Evolutionary conservation across 2,329 filamentous ascomycete species (phyloP).

Genomic region (Hyphodiscus sp.): DNA sequence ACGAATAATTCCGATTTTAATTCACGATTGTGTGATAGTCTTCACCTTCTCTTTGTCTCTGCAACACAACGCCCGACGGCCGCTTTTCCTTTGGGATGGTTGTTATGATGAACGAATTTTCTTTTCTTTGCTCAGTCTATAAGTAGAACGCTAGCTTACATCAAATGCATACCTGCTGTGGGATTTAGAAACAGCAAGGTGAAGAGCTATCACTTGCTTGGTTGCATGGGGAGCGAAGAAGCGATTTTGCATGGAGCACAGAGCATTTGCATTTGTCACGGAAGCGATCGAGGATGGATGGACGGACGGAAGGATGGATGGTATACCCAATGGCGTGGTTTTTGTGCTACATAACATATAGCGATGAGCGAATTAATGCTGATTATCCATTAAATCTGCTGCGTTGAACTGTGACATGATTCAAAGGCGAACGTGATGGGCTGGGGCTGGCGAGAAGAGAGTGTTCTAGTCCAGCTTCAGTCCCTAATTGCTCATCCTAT

Average conservation of each 20-base stretch:
- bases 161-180: background rate
- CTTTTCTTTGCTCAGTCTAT: background rate
- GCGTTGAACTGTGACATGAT: too few species aligned
- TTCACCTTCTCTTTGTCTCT: background rate
- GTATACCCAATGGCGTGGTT: conserved; percentile 9
- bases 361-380: too few species aligned
- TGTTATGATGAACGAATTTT: background rate
- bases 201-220: background rate
- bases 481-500: too few species aligned
- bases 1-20: background rate
- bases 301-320: conserved; percentile 8
- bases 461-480: too few species aligned
- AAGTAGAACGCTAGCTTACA: too few species aligned
- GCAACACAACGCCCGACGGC: background rate
- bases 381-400: too few species aligned
- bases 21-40: background rate
- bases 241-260: conserved; percentile 10
- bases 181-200: background rate
- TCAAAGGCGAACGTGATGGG: too few species aligned
- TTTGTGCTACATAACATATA: too few species aligned
- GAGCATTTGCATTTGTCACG: conserved; percentile 2
- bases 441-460: too few species aligned
- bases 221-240: background rate
- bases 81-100: background rate
- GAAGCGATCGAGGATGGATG: background rate